These are phyloP conservation scores for Hymenoscyphus repandus DNA, from an alignment of 2,329 filamentous ascomycete species.

Conservation along the genomic window DNA sequence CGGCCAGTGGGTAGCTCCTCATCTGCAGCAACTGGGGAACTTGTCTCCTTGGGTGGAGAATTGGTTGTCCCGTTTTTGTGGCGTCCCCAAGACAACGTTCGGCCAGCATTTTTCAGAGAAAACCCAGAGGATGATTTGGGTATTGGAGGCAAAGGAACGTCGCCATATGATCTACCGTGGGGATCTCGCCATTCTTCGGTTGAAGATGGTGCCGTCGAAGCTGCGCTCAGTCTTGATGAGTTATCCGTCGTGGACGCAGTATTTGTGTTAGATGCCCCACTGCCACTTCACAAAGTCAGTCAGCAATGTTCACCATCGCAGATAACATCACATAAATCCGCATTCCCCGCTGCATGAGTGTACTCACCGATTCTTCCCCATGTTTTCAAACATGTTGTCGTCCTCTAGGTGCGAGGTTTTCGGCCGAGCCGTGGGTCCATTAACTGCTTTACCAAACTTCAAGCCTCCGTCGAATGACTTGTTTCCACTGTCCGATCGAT, in stretches of 20 bases:
- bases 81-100: conserved; percentile 31
- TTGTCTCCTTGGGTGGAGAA: conserved; percentile 19
- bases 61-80: conserved; percentile 22
- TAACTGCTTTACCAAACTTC: conserved; percentile 23
- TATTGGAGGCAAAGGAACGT: conserved; percentile 28
- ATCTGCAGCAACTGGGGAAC: conserved; percentile 14
- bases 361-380: conserved; percentile 32
- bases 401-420: conserved; percentile 26
- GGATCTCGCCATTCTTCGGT: conserved; percentile 29
- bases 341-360: not conserved
- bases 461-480: conserved; percentile 30
- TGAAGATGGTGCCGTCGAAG: conserved; percentile 32
- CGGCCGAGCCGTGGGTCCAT: conserved; percentile 13
- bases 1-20: conserved; percentile 22
- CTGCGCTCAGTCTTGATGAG: conserved; percentile 32
- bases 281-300: conserved; percentile 29
- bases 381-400: conserved; percentile 31
- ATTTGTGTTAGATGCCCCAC: conserved; percentile 33
- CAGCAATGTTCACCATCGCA: not conserved
- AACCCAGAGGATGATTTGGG: conserved; percentile 27
- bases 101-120: conserved; percentile 30
- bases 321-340: not conserved
- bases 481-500: conserved; percentile 22
- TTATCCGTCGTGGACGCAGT: conserved; percentile 32
- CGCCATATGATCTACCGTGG: conserved; percentile 27